A percentile compares a stretch with the other conserved stretches of the same genome.
These are phyloP conservation scores for Alternaria metachromatica DNA, from an alignment of 2,329 filamentous ascomycete genomes.

Conservation along the genomic window DNA sequence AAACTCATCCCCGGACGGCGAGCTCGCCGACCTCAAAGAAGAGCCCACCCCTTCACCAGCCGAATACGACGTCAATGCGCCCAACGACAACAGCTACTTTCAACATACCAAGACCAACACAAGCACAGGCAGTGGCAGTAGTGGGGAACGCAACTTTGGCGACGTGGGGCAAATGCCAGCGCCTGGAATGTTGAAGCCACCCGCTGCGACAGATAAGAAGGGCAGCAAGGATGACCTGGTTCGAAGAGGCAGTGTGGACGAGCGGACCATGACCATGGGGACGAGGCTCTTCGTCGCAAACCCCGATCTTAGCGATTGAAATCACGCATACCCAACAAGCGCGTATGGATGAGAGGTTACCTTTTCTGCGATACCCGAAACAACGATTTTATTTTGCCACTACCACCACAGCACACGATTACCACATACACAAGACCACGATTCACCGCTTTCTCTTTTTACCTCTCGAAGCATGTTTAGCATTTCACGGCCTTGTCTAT, in stretches of 20 bases:
- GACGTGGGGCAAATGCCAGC: slow-evolving; percentile 59
- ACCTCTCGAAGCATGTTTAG: not conserved
- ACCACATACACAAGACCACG: slow-evolving; percentile 1
- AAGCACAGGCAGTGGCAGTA: slow-evolving; percentile 52
- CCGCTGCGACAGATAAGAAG: slow-evolving; percentile 53
- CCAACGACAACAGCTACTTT: slow-evolving; percentile 51
- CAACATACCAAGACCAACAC: slow-evolving; percentile 50
- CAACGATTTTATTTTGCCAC: slow-evolving; percentile 15
- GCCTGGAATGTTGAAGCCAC: slow-evolving; percentile 53
- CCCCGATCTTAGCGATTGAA: slow-evolving; percentile 68
- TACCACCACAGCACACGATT: not conserved
- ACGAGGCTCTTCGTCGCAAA: slow-evolving; percentile 84
- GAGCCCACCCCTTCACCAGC: slow-evolving; percentile 57
- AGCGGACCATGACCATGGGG: slow-evolving; percentile 76
- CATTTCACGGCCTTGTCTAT: not conserved
- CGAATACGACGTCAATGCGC: slow-evolving; percentile 36
- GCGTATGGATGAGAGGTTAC: slow-evolving; percentile 1
- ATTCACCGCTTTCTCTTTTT: not conserved
- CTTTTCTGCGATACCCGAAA: slow-evolving; percentile 43
- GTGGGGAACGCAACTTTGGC: slow-evolving; percentile 60
- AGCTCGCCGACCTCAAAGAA: slow-evolving; percentile 49
- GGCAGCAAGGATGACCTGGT: slow-evolving; percentile 71
- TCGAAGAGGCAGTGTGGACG: slow-evolving; percentile 82
- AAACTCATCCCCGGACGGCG: slow-evolving; percentile 39
- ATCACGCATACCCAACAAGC: slow-evolving; percentile 21